Percentiles rank a stretch among this genome's conserved stretches.
These are phyloP conservation scores for Gleditsia sinensis DNA, from an alignment of 306 rosid genomes.

Conservation along the genomic window DNA sequence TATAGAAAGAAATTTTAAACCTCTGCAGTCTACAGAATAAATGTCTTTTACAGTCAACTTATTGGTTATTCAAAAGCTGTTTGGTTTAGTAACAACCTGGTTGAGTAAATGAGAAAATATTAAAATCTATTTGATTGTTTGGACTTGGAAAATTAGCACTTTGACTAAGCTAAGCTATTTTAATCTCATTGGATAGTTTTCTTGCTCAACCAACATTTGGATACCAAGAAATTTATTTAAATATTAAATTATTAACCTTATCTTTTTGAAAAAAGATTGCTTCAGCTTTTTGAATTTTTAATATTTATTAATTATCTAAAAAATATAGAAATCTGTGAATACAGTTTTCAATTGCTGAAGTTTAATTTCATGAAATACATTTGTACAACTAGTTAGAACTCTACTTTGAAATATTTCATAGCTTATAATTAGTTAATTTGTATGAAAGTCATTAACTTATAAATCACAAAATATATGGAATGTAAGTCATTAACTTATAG, in stretches of 20 bases:
- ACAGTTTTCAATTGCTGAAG: not conserved
- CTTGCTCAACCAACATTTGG: not conserved
- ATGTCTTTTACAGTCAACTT: conserved; percentile 8
- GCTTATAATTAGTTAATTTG: not conserved
- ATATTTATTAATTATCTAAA: too few relatives aligned
- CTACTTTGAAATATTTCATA: not conserved
- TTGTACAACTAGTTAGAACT: not conserved
- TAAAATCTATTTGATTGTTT: not conserved
- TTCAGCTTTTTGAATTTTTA: not conserved
- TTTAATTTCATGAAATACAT: not conserved
- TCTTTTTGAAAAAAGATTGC: not conserved
- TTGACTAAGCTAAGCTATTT: not conserved
- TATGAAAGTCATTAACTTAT: too few relatives aligned
- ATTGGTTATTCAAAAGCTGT: not conserved
- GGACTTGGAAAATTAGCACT: not conserved
- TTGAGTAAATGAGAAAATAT: not conserved
- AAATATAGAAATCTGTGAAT: not conserved
- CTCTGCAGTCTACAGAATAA: not conserved
- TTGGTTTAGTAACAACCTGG: conserved; percentile 17
- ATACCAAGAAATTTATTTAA: not conserved
- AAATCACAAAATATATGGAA: too few relatives aligned
- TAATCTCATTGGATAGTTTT: not conserved
- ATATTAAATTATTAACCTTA: not conserved
- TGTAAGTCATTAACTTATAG: too few relatives aligned
- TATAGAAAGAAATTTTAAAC: not conserved